Evolutionary conservation across 352 stramenopile genomes (phyloP).

Genomic region (Globisporangium polare): DNA sequence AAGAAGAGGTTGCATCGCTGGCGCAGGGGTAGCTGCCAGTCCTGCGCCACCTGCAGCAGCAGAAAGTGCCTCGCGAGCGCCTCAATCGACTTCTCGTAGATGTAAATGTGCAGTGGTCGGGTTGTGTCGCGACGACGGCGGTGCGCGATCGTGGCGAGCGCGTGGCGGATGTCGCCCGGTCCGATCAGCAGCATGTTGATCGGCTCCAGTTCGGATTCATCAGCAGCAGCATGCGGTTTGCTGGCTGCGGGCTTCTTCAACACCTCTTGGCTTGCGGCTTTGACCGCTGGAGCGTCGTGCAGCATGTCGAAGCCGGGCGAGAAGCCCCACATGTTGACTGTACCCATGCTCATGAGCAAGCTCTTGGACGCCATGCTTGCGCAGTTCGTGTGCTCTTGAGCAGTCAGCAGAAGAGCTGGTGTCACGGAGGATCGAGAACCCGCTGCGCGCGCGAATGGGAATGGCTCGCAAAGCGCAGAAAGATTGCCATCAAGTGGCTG

Average conservation of each 20-base stretch:
- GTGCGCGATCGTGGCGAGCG: constrained; percentile 48
- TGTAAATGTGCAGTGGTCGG: constrained; percentile 81
- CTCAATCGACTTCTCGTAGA: constrained; percentile 86
- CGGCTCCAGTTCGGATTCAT: constrained; percentile 12
- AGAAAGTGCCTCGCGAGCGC: constrained; percentile 86
- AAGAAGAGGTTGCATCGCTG: constrained; percentile 89
- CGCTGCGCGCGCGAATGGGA: too few relatives aligned
- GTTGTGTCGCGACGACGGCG: constrained; percentile 31
- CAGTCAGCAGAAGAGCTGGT: too few relatives aligned
- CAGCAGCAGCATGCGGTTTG: neutral
- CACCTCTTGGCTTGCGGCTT: neutral
- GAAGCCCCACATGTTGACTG: constrained; percentile 86
- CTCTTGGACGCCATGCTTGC: constrained; percentile 21
- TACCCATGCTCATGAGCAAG: constrained; percentile 76
- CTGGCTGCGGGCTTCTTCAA: neutral
- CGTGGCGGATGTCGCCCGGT: constrained; percentile 79
- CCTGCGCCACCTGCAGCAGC: constrained; percentile 81
- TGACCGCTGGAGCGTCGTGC: constrained; percentile 8
- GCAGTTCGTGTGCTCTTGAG: neutral
- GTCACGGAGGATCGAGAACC: too few relatives aligned
- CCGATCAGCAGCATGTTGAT: constrained; percentile 57
- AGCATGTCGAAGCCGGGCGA: constrained; percentile 71
- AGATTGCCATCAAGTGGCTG: constrained; percentile 14
- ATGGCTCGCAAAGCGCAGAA: neutral
- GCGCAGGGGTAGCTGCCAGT: constrained; percentile 86